These are phyloP conservation scores for Mycena amicta DNA, from an alignment of 768 basidiomycete genomes.

Conservation along the genomic window DNA sequence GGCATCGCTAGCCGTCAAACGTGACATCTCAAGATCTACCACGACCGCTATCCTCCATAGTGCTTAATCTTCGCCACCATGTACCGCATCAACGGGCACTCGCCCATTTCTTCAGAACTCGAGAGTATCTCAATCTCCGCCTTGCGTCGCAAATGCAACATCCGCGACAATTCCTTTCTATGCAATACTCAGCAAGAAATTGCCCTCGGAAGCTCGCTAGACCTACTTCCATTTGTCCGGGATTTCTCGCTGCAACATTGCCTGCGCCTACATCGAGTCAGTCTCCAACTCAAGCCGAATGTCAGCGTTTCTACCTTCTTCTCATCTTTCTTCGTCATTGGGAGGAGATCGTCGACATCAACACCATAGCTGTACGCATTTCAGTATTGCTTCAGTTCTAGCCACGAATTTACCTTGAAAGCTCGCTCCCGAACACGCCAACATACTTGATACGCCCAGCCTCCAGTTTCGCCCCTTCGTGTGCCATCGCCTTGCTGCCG, in stretches of 20 bases:
- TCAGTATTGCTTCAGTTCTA: no score
- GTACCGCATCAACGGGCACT: slow-evolving; percentile 28
- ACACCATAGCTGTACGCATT: slow-evolving; percentile 54
- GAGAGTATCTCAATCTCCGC: slow-evolving; percentile 87
- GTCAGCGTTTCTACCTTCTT: slow-evolving; percentile 57
- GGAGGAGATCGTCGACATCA: slow-evolving; percentile 61
- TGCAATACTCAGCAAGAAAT: background rate
- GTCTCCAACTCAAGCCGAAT: background rate
- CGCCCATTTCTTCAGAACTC: slow-evolving; percentile 18
- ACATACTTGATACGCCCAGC: slow-evolving; percentile 77
- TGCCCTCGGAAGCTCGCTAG: slow-evolving; percentile 4
- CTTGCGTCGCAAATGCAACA: slow-evolving; percentile 82
- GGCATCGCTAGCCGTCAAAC: background rate
- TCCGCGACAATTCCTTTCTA: slow-evolving; percentile 80
- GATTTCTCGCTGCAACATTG: slow-evolving; percentile 60
- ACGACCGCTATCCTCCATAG: background rate
- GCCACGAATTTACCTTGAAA: slow-evolving; percentile 65
- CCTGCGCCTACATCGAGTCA: slow-evolving; percentile 49
- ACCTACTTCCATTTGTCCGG: slow-evolving; percentile 70
- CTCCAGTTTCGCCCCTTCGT: slow-evolving; percentile 71
- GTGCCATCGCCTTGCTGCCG: slow-evolving; percentile 71
- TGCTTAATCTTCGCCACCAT: slow-evolving; percentile 28
- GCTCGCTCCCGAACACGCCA: slow-evolving; percentile 73
- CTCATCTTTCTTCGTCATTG: slow-evolving; percentile 70
- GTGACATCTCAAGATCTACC: background rate